Conservation (phyloP, 2,329 filamentous ascomycete species). For the Aspergillus novofumigatus region DNA sequence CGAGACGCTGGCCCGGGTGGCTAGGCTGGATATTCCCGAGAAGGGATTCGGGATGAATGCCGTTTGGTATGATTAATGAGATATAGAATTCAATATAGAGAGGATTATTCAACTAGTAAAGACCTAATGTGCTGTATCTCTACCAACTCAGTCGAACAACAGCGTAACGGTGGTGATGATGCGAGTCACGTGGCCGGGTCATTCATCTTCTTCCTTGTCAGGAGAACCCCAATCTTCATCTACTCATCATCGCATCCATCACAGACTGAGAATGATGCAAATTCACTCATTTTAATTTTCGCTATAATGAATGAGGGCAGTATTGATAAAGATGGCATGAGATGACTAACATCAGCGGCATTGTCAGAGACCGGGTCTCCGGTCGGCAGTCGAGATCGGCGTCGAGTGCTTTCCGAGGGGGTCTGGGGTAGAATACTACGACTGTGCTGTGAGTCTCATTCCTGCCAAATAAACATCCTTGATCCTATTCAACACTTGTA, state of each 20-base stretch:
- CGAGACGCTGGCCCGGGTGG: slow-evolving; percentile 74
- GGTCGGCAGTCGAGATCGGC: slow-evolving; percentile 24
- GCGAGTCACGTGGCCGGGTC: not conserved
- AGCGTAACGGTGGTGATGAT: not conserved
- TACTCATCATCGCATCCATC: not conserved
- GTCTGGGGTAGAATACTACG: not conserved
- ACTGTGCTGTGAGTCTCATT: not conserved
- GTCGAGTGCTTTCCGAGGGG: not conserved
- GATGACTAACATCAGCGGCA: not conserved
- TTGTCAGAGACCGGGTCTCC: not conserved
- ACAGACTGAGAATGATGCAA: not conserved
- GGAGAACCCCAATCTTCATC: not conserved
- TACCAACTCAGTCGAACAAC: too few relatives aligned
- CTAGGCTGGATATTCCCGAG: slow-evolving; percentile 71
- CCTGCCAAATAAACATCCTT: not conserved
- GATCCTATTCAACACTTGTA: not conserved
- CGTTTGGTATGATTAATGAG: slow-evolving; percentile 76
- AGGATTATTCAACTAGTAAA: not conserved
- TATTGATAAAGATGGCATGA: not conserved
- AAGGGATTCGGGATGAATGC: slow-evolving; percentile 95
- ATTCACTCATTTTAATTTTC: not conserved
- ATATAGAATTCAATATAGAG: not conserved
- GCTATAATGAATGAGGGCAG: too few relatives aligned
- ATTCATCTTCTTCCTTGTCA: not conserved
- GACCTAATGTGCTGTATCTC: too few relatives aligned